Percentiles rank a stretch among this genome's conserved stretches.
Conservation (phyloP, 2,329 filamentous ascomycete genomes). For the Hypoxylon sp. region DNA sequence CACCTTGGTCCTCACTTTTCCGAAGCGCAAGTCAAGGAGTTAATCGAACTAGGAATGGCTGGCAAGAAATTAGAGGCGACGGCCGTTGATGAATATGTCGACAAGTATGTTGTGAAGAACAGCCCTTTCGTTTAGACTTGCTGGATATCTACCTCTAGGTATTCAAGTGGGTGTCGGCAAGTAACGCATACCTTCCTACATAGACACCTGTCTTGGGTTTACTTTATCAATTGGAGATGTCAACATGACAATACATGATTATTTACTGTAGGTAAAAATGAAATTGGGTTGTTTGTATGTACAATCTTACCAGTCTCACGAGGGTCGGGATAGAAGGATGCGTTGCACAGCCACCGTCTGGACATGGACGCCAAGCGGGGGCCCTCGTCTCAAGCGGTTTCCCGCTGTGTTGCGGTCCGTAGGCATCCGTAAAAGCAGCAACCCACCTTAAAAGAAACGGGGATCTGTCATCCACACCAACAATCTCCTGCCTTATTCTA, state of each 20-base stretch:
- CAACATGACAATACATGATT: neutral
- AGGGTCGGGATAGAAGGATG: slow-evolving; percentile 3
- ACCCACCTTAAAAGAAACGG: slow-evolving; percentile 18
- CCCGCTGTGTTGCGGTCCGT: too few species aligned
- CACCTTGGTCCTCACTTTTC: slow-evolving; percentile 88
- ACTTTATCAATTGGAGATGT: neutral
- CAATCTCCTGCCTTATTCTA: slow-evolving; percentile 7
- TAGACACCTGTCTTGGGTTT: neutral
- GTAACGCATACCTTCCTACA: slow-evolving; percentile 6
- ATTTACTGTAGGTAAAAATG: neutral
- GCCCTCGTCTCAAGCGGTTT: neutral
- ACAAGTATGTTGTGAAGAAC: slow-evolving; percentile 71
- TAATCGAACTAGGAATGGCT: slow-evolving; percentile 84
- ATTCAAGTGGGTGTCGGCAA: slow-evolving; percentile 9
- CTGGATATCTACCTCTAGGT: slow-evolving; percentile 6
- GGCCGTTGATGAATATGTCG: slow-evolving; percentile 93
- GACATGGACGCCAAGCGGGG: too few species aligned
- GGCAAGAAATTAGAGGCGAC: slow-evolving; percentile 80
- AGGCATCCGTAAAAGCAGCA: slow-evolving; percentile 12
- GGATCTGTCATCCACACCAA: slow-evolving; percentile 26
- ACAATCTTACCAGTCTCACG: neutral
- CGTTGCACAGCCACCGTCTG: slow-evolving; percentile 15
- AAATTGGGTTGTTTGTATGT: neutral
- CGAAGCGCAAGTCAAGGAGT: slow-evolving; percentile 81
- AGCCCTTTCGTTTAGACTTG: slow-evolving; percentile 67